Evolutionary conservation across 2,329 filamentous ascomycete genomes (phyloP), one percentile per base, ranked within the genome.

Genomic region (Verticillium tricorpus): DNA sequence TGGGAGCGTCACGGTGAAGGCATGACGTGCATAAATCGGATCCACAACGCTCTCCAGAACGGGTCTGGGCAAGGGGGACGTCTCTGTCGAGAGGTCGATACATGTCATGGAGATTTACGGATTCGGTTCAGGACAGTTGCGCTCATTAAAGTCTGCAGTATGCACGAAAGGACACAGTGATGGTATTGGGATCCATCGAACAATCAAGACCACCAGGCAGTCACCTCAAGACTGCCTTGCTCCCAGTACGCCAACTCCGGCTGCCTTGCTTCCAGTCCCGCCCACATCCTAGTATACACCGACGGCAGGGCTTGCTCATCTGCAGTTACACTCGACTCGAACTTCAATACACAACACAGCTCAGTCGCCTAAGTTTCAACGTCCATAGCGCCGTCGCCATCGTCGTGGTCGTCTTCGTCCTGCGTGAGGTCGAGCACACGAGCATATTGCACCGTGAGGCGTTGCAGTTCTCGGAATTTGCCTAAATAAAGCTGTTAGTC

Each of bases 361-460:
- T n/a, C 19, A 50, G n/a, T 25, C 19, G n/a, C 12, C 45, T 50
- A 76, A 28, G 71, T 58, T 64, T 78, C 77, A 39, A 78, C 70
- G 31, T 79, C 78, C 77, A 80, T 80, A 8, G 75, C 72, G 4
- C 45, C 45, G 60, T 77, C 78, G 19, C 28, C 54, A 32, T 76
- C 77, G 17, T 79, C 78, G 14, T 73, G 69, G 12, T 77, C 73
- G 17, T 80, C 78, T 22, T 80, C 78, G 56, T 81, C 79, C 6
- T 80, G 67, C 7, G 80, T 82, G 40, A 91, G 79, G 61, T 89
- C 90, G 25, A 96, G 80, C n/a, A 93, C 80, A 65, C 91, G 87
- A 14, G 94, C 94, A 74, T 98, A 98, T 65, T 96, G 94, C 31
- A 97, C 91, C n/a, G 92, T 97, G 52, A 97, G 85, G 31, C 95